phyloP scores from a whole-genome alignment of 768 basidiomycete genomes.

The Mycena latifolia region DNA sequence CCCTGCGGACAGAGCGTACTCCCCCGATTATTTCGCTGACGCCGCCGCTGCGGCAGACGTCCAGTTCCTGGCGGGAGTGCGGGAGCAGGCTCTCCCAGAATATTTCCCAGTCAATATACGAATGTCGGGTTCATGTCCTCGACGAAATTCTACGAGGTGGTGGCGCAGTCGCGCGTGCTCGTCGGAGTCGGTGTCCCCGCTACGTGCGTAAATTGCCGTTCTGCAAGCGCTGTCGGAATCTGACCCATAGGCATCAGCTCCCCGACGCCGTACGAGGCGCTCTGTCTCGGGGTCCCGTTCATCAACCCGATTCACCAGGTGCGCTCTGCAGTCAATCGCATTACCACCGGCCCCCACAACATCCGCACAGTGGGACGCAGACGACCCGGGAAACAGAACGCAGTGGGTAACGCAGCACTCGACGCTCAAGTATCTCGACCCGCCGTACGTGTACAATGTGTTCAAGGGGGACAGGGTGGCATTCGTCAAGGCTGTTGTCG shows the following conservation, averaged over 20 bases:
- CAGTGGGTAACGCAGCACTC: constrained; percentile 49
- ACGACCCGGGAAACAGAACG: constrained; percentile 42
- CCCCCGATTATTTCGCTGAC: not conserved
- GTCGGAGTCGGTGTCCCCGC: constrained; percentile 6
- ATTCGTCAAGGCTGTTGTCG: constrained; percentile 43
- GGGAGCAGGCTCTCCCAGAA: constrained; percentile 1
- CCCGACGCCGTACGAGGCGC: constrained; percentile 44
- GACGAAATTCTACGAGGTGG: not conserved
- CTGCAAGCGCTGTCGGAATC: not conserved
- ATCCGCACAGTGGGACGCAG: constrained; percentile 43
- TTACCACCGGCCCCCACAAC: too few relatives aligned
- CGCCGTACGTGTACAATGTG: constrained; percentile 53
- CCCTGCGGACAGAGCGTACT: not conserved
- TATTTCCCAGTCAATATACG: constrained; percentile 13
- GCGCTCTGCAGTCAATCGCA: too few relatives aligned
- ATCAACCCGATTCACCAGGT: constrained; percentile 45
- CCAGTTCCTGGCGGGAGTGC: not conserved
- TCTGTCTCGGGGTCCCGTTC: constrained; percentile 51
- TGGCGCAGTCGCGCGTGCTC: constrained; percentile 20
- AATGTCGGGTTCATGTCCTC: constrained; percentile 18
- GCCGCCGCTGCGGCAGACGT: not conserved
- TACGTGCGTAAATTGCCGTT: not conserved
- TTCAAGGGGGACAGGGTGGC: constrained; percentile 43
- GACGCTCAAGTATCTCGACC: constrained; percentile 42
- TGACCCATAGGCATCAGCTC: constrained; percentile 10